Evolutionary conservation across 768 basidiomycete species (phyloP).

Genomic region (Phanerodontia chrysosporium): DNA sequence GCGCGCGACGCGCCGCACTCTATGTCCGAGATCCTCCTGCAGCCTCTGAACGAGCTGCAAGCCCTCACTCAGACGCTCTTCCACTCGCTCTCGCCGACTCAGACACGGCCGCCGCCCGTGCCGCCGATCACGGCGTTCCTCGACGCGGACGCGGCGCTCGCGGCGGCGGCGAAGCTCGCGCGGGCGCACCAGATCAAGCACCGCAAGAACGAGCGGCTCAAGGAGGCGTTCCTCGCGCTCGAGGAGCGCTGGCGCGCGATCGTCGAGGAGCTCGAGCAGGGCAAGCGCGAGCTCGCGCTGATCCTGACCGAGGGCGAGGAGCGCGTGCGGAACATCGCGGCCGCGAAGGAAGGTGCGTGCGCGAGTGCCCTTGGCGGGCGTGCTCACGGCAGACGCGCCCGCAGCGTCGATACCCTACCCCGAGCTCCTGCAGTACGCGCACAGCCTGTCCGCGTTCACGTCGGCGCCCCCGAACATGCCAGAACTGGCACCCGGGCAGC

Average conservation of each 20-base stretch:
- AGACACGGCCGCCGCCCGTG: conserved; percentile 57
- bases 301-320: conserved; percentile 75
- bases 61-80: conserved; percentile 65
- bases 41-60: conserved; percentile 59
- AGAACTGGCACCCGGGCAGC: conserved; percentile 67
- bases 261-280: conserved; percentile 59
- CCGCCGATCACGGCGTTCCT: conserved; percentile 57
- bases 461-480: conserved; percentile 89
- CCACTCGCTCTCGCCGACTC: conserved; percentile 65
- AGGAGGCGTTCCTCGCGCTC: conserved; percentile 64
- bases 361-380: background rate
- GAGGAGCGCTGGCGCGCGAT: conserved; percentile 67
- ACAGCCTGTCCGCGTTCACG: conserved; percentile 80
- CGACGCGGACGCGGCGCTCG: conserved; percentile 59
- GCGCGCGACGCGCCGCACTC: conserved; percentile 26
- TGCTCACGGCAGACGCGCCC: background rate
- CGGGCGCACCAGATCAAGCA: conserved; percentile 75
- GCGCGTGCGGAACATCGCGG: conserved; percentile 61
- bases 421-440: conserved; percentile 79
- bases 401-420: conserved; percentile 78
- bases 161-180: conserved; percentile 59
- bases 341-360: conserved; percentile 62
- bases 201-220: conserved; percentile 64
- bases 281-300: conserved; percentile 63
- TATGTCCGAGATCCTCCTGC: conserved; percentile 60